These are phyloP conservation scores for Yarrowia sp. DNA, from an alignment of 805 yeast genomes.

Conservation along the genomic window DNA sequence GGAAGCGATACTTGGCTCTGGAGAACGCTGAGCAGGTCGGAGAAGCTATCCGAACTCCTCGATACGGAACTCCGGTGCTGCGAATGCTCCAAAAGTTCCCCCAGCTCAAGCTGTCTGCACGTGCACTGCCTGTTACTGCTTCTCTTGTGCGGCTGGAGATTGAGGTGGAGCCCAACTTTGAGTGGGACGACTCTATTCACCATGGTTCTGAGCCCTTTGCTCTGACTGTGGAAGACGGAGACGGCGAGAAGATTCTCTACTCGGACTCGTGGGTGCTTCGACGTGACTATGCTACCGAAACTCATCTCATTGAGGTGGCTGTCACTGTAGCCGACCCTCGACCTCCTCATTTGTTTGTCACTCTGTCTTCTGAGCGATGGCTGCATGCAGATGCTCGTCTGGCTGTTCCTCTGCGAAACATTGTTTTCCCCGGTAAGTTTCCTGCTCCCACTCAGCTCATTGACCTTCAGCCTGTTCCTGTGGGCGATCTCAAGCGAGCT, in stretches of 20 bases:
- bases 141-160: constrained; percentile 62
- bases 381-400: constrained; percentile 65
- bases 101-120: constrained; percentile 52
- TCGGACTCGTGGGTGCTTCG: constrained; percentile 53
- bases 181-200: constrained; percentile 68
- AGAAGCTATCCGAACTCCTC: constrained; percentile 71
- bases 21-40: constrained; percentile 71
- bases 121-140: constrained; percentile 74
- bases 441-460: constrained; percentile 59
- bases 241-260: constrained; percentile 71
- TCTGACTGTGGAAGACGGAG: constrained; percentile 74
- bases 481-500: constrained; percentile 46
- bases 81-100: constrained; percentile 73
- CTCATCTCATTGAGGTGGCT: constrained; percentile 60
- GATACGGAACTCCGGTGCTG: constrained; percentile 51
- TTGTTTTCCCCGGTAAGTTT: constrained; percentile 60
- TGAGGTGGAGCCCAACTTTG: constrained; percentile 68
- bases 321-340: constrained; percentile 52
- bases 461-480: constrained; percentile 51
- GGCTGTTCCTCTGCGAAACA: constrained; percentile 54
- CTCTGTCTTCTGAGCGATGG: constrained; percentile 81
- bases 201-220: constrained; percentile 63
- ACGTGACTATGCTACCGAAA: constrained; percentile 48
- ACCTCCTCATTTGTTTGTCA: constrained; percentile 73
- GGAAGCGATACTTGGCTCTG: constrained; percentile 69